phyloP scores from a whole-genome alignment of 1,284 basidiomycete genomes.

The Rhodotorula sp. region DNA sequence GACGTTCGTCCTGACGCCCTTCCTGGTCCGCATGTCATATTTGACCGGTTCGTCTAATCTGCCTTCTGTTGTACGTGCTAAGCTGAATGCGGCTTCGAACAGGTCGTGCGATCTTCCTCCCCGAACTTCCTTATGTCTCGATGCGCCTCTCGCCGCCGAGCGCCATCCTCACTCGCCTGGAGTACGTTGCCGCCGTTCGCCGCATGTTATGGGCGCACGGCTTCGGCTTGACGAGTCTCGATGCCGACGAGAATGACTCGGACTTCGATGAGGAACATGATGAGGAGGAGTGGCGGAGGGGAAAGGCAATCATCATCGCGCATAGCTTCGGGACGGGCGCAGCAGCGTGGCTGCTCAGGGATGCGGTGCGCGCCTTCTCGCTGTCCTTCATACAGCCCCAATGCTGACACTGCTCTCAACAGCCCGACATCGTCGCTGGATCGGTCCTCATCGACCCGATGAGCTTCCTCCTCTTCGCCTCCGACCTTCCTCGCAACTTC shows the following conservation, averaged over 20 bases:
- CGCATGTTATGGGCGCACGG: conserved; percentile 38
- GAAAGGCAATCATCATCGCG: conserved; percentile 24
- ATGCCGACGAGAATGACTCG: conserved; percentile 11
- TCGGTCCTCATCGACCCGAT: conserved; percentile 37
- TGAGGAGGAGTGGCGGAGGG: conserved; percentile 35
- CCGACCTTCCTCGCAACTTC: conserved; percentile 34
- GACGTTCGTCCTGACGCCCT: conserved; percentile 17
- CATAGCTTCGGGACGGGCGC: conserved; percentile 30
- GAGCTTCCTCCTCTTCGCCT: conserved; percentile 26
- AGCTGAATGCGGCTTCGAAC: background rate
- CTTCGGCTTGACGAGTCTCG: conserved; percentile 30
- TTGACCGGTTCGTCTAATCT: conserved; percentile 5
- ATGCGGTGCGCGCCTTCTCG: conserved; percentile 17
- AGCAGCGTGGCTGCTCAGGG: conserved; percentile 30
- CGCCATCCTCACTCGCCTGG: conserved; percentile 26
- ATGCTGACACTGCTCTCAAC: background rate
- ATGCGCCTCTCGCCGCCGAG: conserved; percentile 32
- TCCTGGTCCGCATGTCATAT: conserved; percentile 10
- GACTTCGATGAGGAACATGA: background rate
- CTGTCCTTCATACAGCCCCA: too few relatives aligned
- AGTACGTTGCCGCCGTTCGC: conserved; percentile 31
- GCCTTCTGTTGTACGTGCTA: too few relatives aligned
- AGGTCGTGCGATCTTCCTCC: conserved; percentile 36
- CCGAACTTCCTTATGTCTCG: conserved; percentile 34
- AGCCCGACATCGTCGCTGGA: conserved; percentile 36